Percentiles rank a stretch among this genome's conserved stretches.
Conservation (phyloP, 352 stramenopile genomes). For the Peronospora destructor region DNA sequence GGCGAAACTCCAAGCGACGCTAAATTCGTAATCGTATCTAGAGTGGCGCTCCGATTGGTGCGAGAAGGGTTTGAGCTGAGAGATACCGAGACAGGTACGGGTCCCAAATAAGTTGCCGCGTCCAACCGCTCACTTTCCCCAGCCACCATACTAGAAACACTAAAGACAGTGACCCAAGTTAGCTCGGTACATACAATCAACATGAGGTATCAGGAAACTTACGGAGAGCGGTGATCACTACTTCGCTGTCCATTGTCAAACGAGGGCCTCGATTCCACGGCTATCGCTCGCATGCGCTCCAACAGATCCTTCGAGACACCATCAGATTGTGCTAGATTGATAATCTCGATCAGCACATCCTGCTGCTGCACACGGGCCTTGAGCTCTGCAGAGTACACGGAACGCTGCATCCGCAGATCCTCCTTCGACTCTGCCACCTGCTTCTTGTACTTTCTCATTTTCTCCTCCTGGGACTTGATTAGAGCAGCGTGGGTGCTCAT, state of each 20-base stretch:
- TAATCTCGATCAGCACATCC: conserved; percentile 30
- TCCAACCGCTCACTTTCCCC: conserved; percentile 44
- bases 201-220: conserved; percentile 8
- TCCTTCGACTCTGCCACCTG: conserved; percentile 78
- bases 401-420: conserved; percentile 72
- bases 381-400: conserved; percentile 70
- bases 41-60: conserved; percentile 35
- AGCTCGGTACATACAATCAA: conserved; percentile 1
- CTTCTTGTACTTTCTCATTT: conserved; percentile 88
- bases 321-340: conserved; percentile 50
- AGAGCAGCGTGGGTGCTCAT: conserved; percentile 81
- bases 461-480: conserved; percentile 85
- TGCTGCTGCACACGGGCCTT: conserved; percentile 50
- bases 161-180: conserved; percentile 11
- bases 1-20: conserved; percentile 22
- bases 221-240: conserved; percentile 26
- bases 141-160: conserved; percentile 14
- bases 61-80: conserved; percentile 21
- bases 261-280: conserved; percentile 63
- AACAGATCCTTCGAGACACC: conserved; percentile 38
- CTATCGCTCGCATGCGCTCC: conserved; percentile 50
- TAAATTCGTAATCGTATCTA: conserved; percentile 48
- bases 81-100: conserved; percentile 55
- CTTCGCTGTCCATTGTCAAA: conserved; percentile 44
- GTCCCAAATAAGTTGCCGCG: conserved; percentile 50